A percentile compares a stretch with the other conserved stretches of the same genome.
These are phyloP conservation scores for Ophiorrhiza pumila DNA, from an alignment of 257 asterid species.

Conservation along the genomic window DNA sequence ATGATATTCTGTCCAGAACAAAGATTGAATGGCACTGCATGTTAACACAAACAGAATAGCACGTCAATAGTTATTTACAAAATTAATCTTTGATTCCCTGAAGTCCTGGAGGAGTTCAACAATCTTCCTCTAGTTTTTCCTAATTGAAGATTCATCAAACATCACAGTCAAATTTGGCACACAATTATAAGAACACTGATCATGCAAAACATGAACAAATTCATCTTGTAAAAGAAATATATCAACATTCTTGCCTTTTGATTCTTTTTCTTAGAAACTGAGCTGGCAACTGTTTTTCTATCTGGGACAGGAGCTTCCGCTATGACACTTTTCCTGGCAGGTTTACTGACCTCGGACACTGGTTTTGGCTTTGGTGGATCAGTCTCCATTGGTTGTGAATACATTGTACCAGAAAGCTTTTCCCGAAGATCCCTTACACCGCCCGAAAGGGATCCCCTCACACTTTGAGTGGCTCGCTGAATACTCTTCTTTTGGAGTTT, in stretches of 20 bases:
- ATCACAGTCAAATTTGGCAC: neutral
- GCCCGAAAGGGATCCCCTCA: constrained; percentile 56
- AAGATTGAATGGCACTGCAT: neutral
- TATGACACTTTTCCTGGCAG: constrained; percentile 55
- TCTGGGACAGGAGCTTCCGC: constrained; percentile 55
- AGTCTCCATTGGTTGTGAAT: constrained; percentile 48
- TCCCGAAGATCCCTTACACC: constrained; percentile 89
- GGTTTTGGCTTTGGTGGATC: constrained; percentile 45
- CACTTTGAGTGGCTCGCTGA: constrained; percentile 51
- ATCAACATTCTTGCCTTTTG: constrained; percentile 50
- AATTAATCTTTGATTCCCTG: neutral
- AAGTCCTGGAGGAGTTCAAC: neutral
- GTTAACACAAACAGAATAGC: neutral
- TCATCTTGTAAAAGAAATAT: constrained; percentile 3
- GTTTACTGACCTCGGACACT: constrained; percentile 57
- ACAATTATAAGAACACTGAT: neutral
- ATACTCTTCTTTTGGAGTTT: constrained; percentile 82
- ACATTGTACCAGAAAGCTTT: constrained; percentile 72
- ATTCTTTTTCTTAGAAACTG: constrained; percentile 51
- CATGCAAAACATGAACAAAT: neutral
- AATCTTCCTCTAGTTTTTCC: neutral
- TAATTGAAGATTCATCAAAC: neutral
- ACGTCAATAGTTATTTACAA: neutral
- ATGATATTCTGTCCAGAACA: neutral
- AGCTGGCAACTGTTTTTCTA: constrained; percentile 35